Evolutionary conservation across 2,329 filamentous ascomycete genomes (phyloP).

Genomic region (Aspergillus jensenii): DNA sequence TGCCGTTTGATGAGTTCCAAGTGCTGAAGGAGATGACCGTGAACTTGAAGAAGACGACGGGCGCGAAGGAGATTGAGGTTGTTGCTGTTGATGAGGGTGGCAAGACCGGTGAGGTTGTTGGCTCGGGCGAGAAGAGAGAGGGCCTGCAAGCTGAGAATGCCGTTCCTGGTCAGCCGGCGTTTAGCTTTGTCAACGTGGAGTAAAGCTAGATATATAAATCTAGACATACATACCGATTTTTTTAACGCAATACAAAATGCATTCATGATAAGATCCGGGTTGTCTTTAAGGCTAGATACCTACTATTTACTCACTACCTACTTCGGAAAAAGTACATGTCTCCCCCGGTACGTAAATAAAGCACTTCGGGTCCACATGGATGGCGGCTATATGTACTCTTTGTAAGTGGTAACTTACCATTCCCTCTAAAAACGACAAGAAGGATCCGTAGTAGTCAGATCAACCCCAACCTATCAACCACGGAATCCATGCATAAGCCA

Average conservation of each 20-base stretch:
- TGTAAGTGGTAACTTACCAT: too few species aligned
- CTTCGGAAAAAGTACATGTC: too few species aligned
- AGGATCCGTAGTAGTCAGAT: too few species aligned
- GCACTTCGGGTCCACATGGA: too few species aligned
- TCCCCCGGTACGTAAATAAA: too few species aligned
- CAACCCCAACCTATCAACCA: neutral
- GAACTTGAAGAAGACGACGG: constrained; percentile 73
- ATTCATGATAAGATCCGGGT: neutral
- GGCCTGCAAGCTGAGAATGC: constrained; percentile 69
- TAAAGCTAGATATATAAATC: constrained; percentile 13
- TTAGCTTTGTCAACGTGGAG: constrained; percentile 78
- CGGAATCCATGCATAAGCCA: neutral
- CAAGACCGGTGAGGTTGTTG: constrained; percentile 46
- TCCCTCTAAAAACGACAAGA: too few species aligned
- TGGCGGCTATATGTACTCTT: too few species aligned
- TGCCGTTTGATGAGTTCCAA: constrained; percentile 80
- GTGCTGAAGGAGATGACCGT: constrained; percentile 76
- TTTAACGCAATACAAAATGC: neutral
- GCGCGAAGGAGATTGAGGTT: constrained; percentile 70
- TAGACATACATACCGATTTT: neutral
- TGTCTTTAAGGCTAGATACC: too few species aligned
- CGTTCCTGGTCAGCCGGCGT: constrained; percentile 78
- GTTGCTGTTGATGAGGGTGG: constrained; percentile 65
- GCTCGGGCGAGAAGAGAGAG: constrained; percentile 55
- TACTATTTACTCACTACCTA: too few species aligned